phyloP scores from a whole-genome alignment of 2,329 filamentous ascomycete species.

The Sordariomycetes sp. region DNA sequence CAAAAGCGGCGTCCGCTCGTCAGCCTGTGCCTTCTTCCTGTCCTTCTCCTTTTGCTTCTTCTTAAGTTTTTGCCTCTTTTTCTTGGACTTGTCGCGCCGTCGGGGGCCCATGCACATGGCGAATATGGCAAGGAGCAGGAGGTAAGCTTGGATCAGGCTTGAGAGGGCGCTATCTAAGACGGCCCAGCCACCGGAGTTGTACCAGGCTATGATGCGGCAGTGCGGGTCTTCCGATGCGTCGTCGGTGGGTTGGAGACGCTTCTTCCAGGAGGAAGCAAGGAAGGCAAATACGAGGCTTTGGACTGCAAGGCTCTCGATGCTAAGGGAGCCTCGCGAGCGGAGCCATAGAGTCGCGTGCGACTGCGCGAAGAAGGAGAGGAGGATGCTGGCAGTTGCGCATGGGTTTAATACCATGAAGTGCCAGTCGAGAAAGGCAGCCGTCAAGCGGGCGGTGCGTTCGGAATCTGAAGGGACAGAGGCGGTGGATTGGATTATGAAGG shows the following conservation, averaged over 20 bases:
- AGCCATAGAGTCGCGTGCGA: conserved; percentile 3
- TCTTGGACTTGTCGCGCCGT: neutral
- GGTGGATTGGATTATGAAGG: conserved; percentile 5
- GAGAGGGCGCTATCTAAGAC: conserved; percentile 3
- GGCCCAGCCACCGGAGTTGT: conserved; percentile 5
- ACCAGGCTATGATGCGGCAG: conserved; percentile 4
- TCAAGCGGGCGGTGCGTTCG: neutral
- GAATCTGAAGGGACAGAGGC: neutral
- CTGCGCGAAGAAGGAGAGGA: conserved; percentile 4
- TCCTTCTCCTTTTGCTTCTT: conserved; percentile 3
- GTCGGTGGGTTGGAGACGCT: neutral
- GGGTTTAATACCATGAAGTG: conserved; percentile 5
- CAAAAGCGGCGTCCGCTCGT: conserved; percentile 3
- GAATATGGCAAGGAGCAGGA: conserved; percentile 1
- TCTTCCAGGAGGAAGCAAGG: neutral
- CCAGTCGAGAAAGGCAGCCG: conserved; percentile 2
- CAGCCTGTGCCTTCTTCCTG: neutral
- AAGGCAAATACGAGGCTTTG: conserved; percentile 1
- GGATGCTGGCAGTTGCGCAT: conserved; percentile 1
- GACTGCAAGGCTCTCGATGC: conserved; percentile 1
- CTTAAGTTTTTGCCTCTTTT: neutral
- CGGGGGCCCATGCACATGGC: conserved; percentile 4
- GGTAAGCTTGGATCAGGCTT: conserved; percentile 1
- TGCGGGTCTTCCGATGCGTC: conserved; percentile 5
- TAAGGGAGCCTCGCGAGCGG: conserved; percentile 4